These are phyloP conservation scores for Camelina neglecta DNA, from an alignment of 345 rosid genomes.

Conservation along the genomic window DNA sequence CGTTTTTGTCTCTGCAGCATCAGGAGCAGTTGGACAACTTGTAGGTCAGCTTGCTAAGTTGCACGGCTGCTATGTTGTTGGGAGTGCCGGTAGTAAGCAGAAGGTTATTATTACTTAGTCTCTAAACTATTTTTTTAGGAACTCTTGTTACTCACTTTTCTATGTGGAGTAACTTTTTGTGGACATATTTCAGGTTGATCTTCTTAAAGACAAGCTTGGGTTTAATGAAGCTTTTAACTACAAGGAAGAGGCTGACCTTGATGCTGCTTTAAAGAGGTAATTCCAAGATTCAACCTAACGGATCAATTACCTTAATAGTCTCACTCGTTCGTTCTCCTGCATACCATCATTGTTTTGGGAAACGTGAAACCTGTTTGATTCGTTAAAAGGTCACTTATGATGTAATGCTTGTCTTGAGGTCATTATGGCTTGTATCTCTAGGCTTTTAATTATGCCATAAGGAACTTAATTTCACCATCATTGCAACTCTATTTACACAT, in stretches of 20 bases:
- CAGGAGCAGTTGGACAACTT: constrained; percentile 82
- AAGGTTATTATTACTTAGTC: constrained; percentile 45
- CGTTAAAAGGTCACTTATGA: background rate
- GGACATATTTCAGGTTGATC: constrained; percentile 55
- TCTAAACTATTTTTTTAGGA: background rate
- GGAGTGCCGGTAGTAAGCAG: constrained; percentile 64
- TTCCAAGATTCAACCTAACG: background rate
- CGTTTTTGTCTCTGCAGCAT: constrained; percentile 74
- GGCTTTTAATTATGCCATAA: background rate
- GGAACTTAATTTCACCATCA: background rate
- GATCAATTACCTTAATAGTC: background rate
- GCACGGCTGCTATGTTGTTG: constrained; percentile 76
- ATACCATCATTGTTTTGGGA: background rate
- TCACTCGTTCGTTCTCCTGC: background rate
- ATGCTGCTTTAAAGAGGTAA: constrained; percentile 69
- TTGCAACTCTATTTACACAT: background rate
- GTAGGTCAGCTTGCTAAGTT: constrained; percentile 81
- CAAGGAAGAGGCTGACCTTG: constrained; percentile 60
- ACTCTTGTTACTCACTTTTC: background rate
- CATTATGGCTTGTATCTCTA: constrained; percentile 1
- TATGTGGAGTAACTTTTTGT: background rate
- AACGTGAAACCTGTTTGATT: constrained; percentile 3
- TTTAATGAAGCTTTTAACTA: constrained; percentile 83
- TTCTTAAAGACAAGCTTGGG: constrained; percentile 62
- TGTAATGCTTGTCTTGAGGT: constrained; percentile 4